Evolutionary conservation across 2,329 filamentous ascomycete genomes (phyloP).

Genomic region (Colletotrichum aenigma): DNA sequence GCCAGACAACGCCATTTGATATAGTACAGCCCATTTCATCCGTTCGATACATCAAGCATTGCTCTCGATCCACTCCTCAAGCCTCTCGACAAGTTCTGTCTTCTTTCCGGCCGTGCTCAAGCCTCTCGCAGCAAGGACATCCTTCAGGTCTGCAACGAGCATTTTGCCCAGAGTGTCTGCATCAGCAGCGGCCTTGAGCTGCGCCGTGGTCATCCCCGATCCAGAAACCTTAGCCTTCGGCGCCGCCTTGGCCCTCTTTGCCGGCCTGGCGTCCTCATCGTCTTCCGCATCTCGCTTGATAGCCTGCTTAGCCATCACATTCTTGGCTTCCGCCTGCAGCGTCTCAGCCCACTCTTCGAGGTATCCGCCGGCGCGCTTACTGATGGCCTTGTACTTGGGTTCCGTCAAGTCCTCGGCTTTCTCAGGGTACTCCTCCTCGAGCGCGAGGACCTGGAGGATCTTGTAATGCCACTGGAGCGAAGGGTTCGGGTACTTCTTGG

Average conservation of each 20-base stretch:
- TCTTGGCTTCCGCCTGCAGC: slow-evolving; percentile 61
- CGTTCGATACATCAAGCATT: slow-evolving; percentile 30
- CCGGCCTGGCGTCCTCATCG: slow-evolving; percentile 45
- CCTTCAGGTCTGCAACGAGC: slow-evolving; percentile 58
- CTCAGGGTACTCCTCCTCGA: slow-evolving; percentile 89
- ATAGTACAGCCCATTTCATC: background rate
- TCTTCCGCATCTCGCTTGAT: slow-evolving; percentile 58
- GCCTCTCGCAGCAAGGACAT: slow-evolving; percentile 50
- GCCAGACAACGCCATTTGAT: background rate
- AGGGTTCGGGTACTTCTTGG: slow-evolving; percentile 87
- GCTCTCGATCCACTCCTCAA: slow-evolving; percentile 62
- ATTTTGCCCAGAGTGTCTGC: slow-evolving; percentile 55
- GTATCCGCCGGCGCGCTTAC: slow-evolving; percentile 83
- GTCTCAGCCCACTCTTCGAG: slow-evolving; percentile 77
- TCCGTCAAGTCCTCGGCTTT: slow-evolving; percentile 77
- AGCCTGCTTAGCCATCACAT: slow-evolving; percentile 40
- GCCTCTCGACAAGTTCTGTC: slow-evolving; percentile 55
- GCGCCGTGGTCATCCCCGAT: slow-evolving; percentile 44
- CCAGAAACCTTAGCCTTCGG: slow-evolving; percentile 32
- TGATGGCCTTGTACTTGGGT: slow-evolving; percentile 85
- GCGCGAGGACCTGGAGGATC: slow-evolving; percentile 87
- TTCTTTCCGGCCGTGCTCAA: slow-evolving; percentile 57
- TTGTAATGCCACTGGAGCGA: slow-evolving; percentile 96
- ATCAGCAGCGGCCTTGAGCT: slow-evolving; percentile 50
- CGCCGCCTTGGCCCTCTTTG: slow-evolving; percentile 48